Evolutionary conservation across 1,139 yeast species (phyloP), one percentile per base, ranked within the genome.

Genomic region (Candida albicans): DNA sequence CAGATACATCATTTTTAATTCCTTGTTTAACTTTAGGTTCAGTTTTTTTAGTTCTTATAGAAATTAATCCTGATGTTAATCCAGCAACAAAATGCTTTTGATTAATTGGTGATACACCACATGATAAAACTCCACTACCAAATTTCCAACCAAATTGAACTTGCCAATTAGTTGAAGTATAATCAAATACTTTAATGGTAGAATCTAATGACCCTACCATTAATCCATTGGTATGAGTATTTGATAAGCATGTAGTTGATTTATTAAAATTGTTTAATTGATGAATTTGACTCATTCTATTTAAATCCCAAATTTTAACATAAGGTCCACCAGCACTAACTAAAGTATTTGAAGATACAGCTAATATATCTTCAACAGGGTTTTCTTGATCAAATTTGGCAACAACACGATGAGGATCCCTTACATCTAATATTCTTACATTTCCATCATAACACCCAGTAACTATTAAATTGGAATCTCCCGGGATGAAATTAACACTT

Each of bases 61-160:
- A 84, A 42, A 93, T 70, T 49, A 93, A 73, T 8, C 99, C 99
- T 1, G 95, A 84, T 8, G 95, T 84, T 53, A 93, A 76, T 43
- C 99, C 99, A n/a, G 95, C 88, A 31, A 88, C 97, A 52, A 93
- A 78, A 69, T 93, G 98, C 67, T 87, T 87, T 55, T 83, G 84
- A 47, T 67, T 65, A 25, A 59, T 58, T 15, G 98, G 98, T 8
- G 96, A 87, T 9, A 91, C 86, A 8, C 91, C 98, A 61, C 96
- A 84, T 55, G 90, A 76, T 53, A 93, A 72, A 0, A 93, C 96
- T 35, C 96, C 95, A 49, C 70, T 63, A 33, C 96, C 96, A 59
- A 87, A 91, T 64, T 91, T 93, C 98, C 98, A 93, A 35, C 98
- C 98, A 63, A 90, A 93, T 61, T 86, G 87, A 51, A 91, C 96